Evolutionary conservation across 169 alveolate genomes (phyloP).

Genomic region (Plasmodium cynomolgi): DNA sequence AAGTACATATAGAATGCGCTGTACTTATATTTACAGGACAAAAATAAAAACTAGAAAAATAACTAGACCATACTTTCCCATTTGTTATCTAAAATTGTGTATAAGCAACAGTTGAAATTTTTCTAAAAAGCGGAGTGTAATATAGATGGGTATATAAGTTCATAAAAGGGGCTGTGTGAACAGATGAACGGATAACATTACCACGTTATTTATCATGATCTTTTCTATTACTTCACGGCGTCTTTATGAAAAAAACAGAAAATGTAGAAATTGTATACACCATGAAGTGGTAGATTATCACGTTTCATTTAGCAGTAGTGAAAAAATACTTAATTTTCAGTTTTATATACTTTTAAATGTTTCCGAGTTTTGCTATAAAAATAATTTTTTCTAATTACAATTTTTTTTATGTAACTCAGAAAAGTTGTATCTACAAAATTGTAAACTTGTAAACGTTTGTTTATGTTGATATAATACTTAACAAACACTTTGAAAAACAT

Average conservation of each 20-base stretch:
- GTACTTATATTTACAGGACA: not conserved
- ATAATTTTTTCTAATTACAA: not conserved
- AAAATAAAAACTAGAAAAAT: not conserved
- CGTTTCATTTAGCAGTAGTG: not conserved
- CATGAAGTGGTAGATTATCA: not conserved
- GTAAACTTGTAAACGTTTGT: not conserved
- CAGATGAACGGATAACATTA: not conserved
- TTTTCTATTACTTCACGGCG: not conserved
- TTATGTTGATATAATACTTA: not conserved
- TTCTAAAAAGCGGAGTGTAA: not conserved
- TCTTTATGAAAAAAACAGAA: not conserved
- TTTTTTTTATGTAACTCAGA: not conserved
- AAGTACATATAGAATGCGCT: not conserved
- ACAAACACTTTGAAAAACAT: not conserved
- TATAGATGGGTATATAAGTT: not conserved
- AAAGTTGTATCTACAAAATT: not conserved
- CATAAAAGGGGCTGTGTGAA: slow-evolving; percentile 1
- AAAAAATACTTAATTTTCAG: not conserved
- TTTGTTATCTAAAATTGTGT: not conserved
- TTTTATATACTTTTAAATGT: not conserved
- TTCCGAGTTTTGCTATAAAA: not conserved
- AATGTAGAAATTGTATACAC: not conserved
- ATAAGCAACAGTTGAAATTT: not conserved
- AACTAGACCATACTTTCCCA: not conserved
- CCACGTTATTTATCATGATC: not conserved